Percentiles rank a stretch among this genome's conserved stretches.
phyloP scores from a whole-genome alignment of 208 protist genomes.

The Kentomonas sorsogonicus region DNA sequence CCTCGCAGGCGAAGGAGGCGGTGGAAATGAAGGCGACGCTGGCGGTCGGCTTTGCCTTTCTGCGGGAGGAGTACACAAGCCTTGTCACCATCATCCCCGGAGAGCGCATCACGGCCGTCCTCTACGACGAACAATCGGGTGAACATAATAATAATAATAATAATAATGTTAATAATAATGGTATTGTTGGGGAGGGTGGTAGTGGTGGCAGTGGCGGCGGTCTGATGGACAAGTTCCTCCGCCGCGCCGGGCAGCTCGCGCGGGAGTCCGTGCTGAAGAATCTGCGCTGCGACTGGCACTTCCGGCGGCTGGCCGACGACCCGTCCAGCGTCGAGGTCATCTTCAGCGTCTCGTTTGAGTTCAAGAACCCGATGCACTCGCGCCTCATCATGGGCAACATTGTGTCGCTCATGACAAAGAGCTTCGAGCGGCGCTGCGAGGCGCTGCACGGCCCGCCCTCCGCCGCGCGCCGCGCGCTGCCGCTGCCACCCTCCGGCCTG shows the following conservation, averaged over 20 bases:
- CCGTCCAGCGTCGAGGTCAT: conserved; percentile 60
- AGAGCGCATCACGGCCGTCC: conserved; percentile 38
- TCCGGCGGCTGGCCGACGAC: conserved; percentile 29
- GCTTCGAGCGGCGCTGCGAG: conserved; percentile 76
- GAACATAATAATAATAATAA: background rate
- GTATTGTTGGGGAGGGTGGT: background rate
- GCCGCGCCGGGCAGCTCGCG: conserved; percentile 27
- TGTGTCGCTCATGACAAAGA: conserved; percentile 69
- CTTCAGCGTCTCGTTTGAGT: conserved; percentile 72
- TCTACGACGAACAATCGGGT: conserved; percentile 36
- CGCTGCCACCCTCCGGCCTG: too few relatives aligned
- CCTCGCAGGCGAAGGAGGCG: conserved; percentile 22
- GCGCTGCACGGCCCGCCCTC: conserved; percentile 65
- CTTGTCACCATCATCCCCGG: conserved; percentile 49
- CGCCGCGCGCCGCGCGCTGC: conserved; percentile 24
- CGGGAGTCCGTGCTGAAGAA: conserved; percentile 46
- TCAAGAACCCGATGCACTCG: conserved; percentile 67
- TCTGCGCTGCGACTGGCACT: conserved; percentile 72
- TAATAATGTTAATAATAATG: conserved; percentile 1
- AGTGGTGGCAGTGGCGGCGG: conserved; percentile 12
- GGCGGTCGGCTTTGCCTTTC: conserved; percentile 66
- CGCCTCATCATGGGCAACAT: conserved; percentile 74
- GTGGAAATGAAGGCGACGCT: conserved; percentile 68
- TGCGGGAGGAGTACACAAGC: conserved; percentile 76
- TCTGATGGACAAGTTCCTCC: conserved; percentile 29